Evolutionary conservation across 345 rosid species (phyloP).

Genomic region (Moringa oleifera): DNA sequence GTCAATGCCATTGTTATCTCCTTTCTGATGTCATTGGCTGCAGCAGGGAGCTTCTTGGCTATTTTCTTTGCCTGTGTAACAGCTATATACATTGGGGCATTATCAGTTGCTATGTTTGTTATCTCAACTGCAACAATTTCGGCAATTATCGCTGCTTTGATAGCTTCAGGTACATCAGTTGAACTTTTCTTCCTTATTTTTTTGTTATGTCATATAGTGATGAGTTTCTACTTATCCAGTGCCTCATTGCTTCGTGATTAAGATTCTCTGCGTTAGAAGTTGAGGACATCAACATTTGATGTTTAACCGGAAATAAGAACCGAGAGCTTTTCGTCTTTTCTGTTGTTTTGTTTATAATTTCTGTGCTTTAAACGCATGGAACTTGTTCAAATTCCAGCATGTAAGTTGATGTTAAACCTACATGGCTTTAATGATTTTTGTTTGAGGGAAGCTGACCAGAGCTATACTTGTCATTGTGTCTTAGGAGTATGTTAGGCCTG

Average conservation of each 20-base stretch:
- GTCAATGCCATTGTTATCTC: slow-evolving; percentile 63
- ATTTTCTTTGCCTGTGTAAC: slow-evolving; percentile 62
- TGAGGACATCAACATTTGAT: too few species aligned
- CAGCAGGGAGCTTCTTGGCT: slow-evolving; percentile 86
- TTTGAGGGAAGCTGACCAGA: too few species aligned
- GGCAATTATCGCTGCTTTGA: slow-evolving; percentile 44
- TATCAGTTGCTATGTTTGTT: slow-evolving; percentile 62
- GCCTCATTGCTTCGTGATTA: not conserved
- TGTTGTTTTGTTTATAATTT: too few species aligned
- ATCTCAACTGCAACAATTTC: slow-evolving; percentile 62
- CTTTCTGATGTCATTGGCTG: slow-evolving; percentile 74
- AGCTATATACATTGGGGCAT: slow-evolving; percentile 71
- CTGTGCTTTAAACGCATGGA: too few species aligned
- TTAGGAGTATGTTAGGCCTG: too few species aligned
- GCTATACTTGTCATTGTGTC: too few species aligned
- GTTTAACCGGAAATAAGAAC: too few species aligned
- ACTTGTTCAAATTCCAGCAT: too few species aligned
- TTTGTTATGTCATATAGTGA: not conserved
- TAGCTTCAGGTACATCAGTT: slow-evolving; percentile 55
- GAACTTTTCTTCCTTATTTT: not conserved
- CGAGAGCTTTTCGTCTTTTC: too few species aligned
- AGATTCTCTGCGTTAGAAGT: not conserved
- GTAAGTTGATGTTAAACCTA: too few species aligned
- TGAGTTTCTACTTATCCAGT: not conserved
- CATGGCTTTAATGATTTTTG: too few species aligned